phyloP scores from a whole-genome alignment of 805 yeast species.

The Saccharomycopsis sp. region DNA sequence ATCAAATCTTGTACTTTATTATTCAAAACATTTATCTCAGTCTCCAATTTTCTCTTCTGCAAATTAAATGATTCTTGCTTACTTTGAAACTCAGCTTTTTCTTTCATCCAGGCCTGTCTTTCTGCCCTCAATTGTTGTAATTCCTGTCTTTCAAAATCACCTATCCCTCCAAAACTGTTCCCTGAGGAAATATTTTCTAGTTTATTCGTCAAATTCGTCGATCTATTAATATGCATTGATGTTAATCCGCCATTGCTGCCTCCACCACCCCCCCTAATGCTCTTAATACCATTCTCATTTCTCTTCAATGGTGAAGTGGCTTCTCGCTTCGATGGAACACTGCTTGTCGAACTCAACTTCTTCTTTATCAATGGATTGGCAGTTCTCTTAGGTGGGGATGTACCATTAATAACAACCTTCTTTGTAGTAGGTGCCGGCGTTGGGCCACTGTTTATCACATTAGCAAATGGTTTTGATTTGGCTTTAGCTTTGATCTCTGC shows the following conservation, averaged over 20 bases:
- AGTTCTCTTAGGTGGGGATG: constrained; percentile 16
- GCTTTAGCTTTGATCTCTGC: constrained; percentile 46
- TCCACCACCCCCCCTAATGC: neutral
- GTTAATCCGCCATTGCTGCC: constrained; percentile 15
- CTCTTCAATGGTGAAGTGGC: constrained; percentile 66
- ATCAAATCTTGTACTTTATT: constrained; percentile 28
- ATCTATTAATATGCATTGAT: constrained; percentile 6
- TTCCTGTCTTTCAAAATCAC: constrained; percentile 28
- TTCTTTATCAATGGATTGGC: constrained; percentile 18
- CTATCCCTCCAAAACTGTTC: constrained; percentile 1
- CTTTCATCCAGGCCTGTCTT: constrained; percentile 41
- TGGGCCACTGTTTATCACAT: neutral
- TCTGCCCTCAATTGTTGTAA: constrained; percentile 46
- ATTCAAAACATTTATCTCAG: constrained; percentile 27
- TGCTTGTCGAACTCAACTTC: constrained; percentile 24
- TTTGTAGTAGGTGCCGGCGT: constrained; percentile 20
- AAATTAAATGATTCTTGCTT: neutral
- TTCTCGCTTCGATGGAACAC: constrained; percentile 56
- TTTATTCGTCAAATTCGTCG: constrained; percentile 5
- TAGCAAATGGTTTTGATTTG: constrained; percentile 24
- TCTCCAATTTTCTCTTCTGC: constrained; percentile 25
- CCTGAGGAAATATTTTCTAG: constrained; percentile 11
- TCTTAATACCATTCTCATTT: constrained; percentile 17
- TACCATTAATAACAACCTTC: constrained; percentile 14
- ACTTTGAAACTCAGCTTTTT: constrained; percentile 21